These are phyloP conservation scores for Calocybe gangraenosa DNA, from an alignment of 768 basidiomycete species.

Conservation along the genomic window DNA sequence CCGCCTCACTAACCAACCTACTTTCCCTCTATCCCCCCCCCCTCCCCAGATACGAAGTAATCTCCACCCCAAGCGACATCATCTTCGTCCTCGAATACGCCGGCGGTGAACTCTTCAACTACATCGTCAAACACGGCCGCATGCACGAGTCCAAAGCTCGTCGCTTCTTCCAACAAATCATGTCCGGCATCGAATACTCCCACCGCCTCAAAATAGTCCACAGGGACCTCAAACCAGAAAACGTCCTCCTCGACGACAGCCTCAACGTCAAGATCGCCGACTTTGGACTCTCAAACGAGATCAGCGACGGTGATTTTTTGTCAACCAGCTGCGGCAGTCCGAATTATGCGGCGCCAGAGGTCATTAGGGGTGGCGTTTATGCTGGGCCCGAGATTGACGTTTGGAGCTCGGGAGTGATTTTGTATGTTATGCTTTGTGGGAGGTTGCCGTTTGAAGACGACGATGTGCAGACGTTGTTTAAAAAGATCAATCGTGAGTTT, in stretches of 20 bases:
- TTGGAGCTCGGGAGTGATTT: slow-evolving; percentile 98
- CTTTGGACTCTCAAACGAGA: slow-evolving; percentile 94
- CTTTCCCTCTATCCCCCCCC: no score
- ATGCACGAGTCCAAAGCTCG: slow-evolving; percentile 87
- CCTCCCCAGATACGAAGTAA: slow-evolving; percentile 67
- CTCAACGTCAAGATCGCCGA: slow-evolving; percentile 98
- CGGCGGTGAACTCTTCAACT: slow-evolving; percentile 95
- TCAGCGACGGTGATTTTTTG: slow-evolving; percentile 94
- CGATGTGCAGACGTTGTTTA: slow-evolving; percentile 87
- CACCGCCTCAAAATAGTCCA: slow-evolving; percentile 97
- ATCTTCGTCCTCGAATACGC: slow-evolving; percentile 98
- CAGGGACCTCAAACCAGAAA: slow-evolving; percentile 97
- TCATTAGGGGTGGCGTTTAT: slow-evolving; percentile 92
- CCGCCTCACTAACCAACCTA: no score
- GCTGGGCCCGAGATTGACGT: slow-evolving; percentile 98
- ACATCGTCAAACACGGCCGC: slow-evolving; percentile 90
- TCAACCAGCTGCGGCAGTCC: slow-evolving; percentile 98
- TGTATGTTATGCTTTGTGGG: slow-evolving; percentile 97
- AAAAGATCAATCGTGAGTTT: slow-evolving; percentile 82
- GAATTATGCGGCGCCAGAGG: slow-evolving; percentile 98
- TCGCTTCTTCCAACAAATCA: slow-evolving; percentile 97
- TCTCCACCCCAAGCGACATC: slow-evolving; percentile 92
- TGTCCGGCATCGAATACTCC: slow-evolving; percentile 95
- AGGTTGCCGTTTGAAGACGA: slow-evolving; percentile 97
- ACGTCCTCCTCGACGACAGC: slow-evolving; percentile 81